Evolutionary conservation across 257 asterid genomes (phyloP).

Genomic region (Nicotiana otophora): DNA sequence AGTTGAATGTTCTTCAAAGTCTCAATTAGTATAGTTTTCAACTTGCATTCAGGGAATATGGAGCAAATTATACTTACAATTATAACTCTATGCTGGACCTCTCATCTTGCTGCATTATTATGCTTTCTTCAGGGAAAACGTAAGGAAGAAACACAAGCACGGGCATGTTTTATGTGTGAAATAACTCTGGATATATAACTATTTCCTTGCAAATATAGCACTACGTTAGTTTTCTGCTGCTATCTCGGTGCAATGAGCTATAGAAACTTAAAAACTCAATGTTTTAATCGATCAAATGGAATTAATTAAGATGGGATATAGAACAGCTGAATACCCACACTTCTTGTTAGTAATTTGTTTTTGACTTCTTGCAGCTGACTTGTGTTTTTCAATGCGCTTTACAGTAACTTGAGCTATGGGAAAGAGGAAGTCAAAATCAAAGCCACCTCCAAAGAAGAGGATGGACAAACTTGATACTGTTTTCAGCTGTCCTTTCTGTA

Average conservation of each 20-base stretch:
- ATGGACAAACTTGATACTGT: conserved; percentile 24
- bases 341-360: neutral
- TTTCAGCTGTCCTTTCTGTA: conserved; percentile 23
- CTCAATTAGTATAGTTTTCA: neutral
- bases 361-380: neutral
- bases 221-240: neutral
- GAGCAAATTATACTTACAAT: neutral
- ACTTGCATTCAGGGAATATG: neutral
- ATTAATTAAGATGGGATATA: neutral
- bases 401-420: conserved; percentile 18
- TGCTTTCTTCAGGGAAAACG: neutral
- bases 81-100: neutral
- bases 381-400: neutral
- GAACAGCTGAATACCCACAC: neutral
- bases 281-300: neutral
- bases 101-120: neutral
- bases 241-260: neutral
- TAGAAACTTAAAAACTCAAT: neutral
- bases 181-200: neutral
- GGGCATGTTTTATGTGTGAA: neutral
- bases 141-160: neutral
- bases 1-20: neutral
- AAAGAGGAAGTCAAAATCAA: conserved; percentile 20
- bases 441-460: conserved; percentile 24
- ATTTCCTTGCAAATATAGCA: neutral